phyloP scores from a whole-genome alignment of 495 filamentous ascomycete genomes.

The Letharia columbiana region DNA sequence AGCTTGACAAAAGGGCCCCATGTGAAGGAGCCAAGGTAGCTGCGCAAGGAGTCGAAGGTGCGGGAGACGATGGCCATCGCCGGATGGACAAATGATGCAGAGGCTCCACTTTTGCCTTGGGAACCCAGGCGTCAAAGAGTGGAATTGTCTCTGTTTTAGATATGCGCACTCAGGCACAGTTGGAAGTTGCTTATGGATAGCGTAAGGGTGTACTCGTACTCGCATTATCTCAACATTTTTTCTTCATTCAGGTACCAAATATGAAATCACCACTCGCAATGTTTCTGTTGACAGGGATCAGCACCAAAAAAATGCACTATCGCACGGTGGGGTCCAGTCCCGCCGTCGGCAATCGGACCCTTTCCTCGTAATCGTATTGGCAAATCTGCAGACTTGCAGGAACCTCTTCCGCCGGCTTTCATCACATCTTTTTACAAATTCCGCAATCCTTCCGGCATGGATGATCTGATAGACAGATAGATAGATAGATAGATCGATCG shows the following conservation, averaged over 20 bases:
- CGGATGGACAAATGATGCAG: background rate
- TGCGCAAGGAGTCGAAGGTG: slow-evolving; percentile 21
- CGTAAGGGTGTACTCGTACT: slow-evolving; percentile 3
- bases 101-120: background rate
- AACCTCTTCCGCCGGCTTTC: background rate
- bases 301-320: slow-evolving; percentile 11
- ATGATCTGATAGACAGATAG: too few relatives aligned
- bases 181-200: background rate
- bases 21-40: slow-evolving; percentile 26
- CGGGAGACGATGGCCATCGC: slow-evolving; percentile 23
- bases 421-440: background rate
- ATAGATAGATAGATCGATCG: background rate
- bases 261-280: slow-evolving; percentile 13
- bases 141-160: background rate
- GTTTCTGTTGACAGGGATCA: slow-evolving; percentile 7
- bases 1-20: slow-evolving; percentile 39
- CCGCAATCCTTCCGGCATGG: background rate
- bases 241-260: slow-evolving; percentile 1
- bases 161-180: background rate
- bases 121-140: background rate
- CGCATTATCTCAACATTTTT: background rate
- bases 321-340: background rate
- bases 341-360: slow-evolving; percentile 2
- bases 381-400: background rate
- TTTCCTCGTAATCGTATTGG: slow-evolving; percentile 15